phyloP scores from a whole-genome alignment of 345 rosid species.

The Dipteronia dyeriana region DNA sequence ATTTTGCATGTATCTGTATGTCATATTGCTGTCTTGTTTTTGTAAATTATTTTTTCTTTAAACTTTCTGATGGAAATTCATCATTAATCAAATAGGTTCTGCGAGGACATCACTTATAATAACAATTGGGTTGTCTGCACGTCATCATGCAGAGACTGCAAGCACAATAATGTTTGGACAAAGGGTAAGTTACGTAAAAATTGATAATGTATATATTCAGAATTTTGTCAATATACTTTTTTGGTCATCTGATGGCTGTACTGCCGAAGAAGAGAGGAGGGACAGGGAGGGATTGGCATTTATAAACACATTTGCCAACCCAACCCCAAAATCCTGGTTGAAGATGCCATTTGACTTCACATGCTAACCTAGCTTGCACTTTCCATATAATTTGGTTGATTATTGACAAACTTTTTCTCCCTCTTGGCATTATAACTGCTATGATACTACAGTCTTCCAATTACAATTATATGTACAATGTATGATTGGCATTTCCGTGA shows the following conservation, averaged over 20 bases:
- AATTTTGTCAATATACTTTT: neutral
- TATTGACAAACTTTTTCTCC: neutral
- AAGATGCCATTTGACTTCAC: neutral
- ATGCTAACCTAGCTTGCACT: neutral
- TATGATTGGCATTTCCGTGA: neutral
- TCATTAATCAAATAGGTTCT: slow-evolving; percentile 56
- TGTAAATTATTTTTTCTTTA: neutral
- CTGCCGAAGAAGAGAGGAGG: neutral
- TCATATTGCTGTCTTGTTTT: slow-evolving; percentile 2
- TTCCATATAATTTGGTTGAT: neutral
- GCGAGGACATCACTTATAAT: slow-evolving; percentile 91
- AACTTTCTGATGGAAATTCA: slow-evolving; percentile 8
- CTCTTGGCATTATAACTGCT: neutral
- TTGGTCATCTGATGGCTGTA: neutral
- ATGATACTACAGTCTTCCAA: neutral
- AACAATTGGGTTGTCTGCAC: slow-evolving; percentile 84
- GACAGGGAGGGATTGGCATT: neutral
- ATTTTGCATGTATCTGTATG: neutral
- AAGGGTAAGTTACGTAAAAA: slow-evolving; percentile 55
- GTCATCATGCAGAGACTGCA: slow-evolving; percentile 82
- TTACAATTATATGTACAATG: neutral
- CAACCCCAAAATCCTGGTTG: neutral
- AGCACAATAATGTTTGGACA: slow-evolving; percentile 96
- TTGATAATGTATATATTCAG: neutral
- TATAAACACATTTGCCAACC: neutral